Conservation (phyloP, 176 grass and related monocot species). For the Triticum monococcum region DNA sequence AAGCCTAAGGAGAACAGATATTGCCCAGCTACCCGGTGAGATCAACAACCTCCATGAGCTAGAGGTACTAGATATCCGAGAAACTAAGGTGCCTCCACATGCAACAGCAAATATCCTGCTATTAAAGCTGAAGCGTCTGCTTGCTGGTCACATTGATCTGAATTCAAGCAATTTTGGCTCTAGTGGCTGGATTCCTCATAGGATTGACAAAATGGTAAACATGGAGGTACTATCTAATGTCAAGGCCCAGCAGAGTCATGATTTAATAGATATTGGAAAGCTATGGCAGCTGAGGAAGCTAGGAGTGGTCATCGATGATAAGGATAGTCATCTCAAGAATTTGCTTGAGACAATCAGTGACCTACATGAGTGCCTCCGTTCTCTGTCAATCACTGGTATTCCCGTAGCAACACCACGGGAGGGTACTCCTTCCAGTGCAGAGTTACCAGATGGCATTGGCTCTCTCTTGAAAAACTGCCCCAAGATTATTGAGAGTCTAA, state of each 20-base stretch:
- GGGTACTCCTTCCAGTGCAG: no score
- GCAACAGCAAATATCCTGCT: neutral
- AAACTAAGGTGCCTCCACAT: neutral
- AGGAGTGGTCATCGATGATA: constrained; percentile 5
- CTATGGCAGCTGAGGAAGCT: constrained; percentile 28
- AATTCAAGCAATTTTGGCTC: neutral
- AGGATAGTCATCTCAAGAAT: neutral
- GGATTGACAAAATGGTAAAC: neutral
- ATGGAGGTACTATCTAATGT: constrained; percentile 1
- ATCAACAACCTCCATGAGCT: constrained; percentile 36
- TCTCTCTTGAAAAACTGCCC: neutral
- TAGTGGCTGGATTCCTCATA: neutral
- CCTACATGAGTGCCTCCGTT: neutral
- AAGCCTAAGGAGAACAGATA: constrained; percentile 16
- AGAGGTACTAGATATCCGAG: constrained; percentile 37
- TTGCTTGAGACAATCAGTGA: neutral
- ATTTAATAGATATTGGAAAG: neutral
- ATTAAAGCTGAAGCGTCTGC: constrained; percentile 22
- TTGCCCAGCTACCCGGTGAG: neutral
- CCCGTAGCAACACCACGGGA: accelerated
- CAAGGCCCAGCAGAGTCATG: neutral
- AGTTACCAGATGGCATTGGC: neutral
- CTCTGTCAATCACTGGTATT: constrained; percentile 8
- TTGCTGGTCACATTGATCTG: constrained; percentile 1
- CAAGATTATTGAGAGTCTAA: constrained; percentile 21